A percentile compares a stretch with the other conserved stretches of the same genome.
These are phyloP conservation scores for Alternaria sp. DNA, from an alignment of 2,329 filamentous ascomycete species.

Conservation along the genomic window DNA sequence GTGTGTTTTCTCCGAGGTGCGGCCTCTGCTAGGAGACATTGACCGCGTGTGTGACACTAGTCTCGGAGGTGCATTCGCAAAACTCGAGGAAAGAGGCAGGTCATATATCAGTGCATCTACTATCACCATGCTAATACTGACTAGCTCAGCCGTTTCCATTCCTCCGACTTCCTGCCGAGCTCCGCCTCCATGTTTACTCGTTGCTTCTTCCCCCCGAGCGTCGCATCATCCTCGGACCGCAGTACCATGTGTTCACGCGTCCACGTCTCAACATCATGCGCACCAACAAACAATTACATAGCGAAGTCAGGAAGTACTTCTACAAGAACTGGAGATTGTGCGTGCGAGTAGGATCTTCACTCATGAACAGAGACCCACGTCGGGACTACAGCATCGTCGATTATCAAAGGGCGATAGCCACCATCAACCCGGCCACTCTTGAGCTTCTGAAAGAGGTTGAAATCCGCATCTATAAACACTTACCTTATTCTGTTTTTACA, in stretches of 20 bases:
- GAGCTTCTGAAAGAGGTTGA: slow-evolving; percentile 5
- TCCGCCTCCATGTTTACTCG: slow-evolving; percentile 34
- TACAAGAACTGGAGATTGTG: slow-evolving; percentile 27
- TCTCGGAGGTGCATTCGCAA: slow-evolving; percentile 21
- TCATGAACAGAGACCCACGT: not conserved
- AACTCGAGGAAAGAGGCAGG: slow-evolving; percentile 29
- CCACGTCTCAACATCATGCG: slow-evolving; percentile 29
- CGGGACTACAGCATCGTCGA: not conserved
- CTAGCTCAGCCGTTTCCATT: slow-evolving; percentile 36
- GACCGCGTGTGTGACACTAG: slow-evolving; percentile 32
- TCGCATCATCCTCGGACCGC: slow-evolving; percentile 15
- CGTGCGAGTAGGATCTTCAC: slow-evolving; percentile 13
- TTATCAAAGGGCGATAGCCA: not conserved
- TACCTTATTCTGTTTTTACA: not conserved
- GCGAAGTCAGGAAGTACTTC: slow-evolving; percentile 28
- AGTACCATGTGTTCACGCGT: slow-evolving; percentile 6
- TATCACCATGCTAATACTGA: slow-evolving; percentile 9
- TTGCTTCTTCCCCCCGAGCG: slow-evolving; percentile 28
- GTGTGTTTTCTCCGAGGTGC: slow-evolving; percentile 36
- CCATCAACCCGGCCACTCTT: not conserved
- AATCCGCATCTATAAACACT: not conserved
- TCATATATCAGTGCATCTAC: not conserved
- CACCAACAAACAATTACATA: slow-evolving; percentile 26
- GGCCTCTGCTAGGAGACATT: slow-evolving; percentile 26
- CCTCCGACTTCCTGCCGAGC: slow-evolving; percentile 34